Conservation (phyloP, 176 grass and related monocot species). For the Ampelocalamus luodianensis region DNA sequence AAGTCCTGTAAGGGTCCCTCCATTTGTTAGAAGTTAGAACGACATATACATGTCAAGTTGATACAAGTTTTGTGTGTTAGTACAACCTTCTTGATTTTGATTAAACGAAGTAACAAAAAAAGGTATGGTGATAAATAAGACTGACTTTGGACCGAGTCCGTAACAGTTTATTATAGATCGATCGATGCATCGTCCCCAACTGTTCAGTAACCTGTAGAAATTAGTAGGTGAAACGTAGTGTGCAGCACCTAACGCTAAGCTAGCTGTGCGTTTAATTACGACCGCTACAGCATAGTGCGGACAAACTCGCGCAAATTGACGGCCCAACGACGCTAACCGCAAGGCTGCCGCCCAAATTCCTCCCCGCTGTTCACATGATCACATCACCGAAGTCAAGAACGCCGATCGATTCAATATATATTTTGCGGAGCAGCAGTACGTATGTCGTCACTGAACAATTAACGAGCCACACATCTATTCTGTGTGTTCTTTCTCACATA, state of each 20-base stretch:
- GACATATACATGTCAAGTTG: not conserved
- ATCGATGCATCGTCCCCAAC: not conserved
- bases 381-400: conserved; percentile 43
- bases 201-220: not conserved
- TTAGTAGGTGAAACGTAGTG: conserved; percentile 45
- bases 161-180: not conserved
- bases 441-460: not conserved
- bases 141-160: not conserved
- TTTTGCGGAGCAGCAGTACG: not conserved
- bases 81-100: not conserved
- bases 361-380: conserved; percentile 31
- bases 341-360: not conserved
- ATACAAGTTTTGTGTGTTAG: not conserved
- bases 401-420: not conserved
- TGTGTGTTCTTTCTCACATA: no score
- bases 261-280: not conserved
- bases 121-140: not conserved
- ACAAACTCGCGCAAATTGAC: conserved; percentile 32
- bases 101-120: not conserved
- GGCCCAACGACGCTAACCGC: conserved; percentile 39
- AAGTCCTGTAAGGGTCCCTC: not conserved
- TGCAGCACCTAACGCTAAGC: conserved; percentile 28
- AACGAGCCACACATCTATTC: no score
- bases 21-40: conserved; percentile 18
- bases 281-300: conserved; percentile 19